These are phyloP conservation scores for Starmerella bombicola DNA, from an alignment of 805 yeast genomes.

Conservation along the genomic window DNA sequence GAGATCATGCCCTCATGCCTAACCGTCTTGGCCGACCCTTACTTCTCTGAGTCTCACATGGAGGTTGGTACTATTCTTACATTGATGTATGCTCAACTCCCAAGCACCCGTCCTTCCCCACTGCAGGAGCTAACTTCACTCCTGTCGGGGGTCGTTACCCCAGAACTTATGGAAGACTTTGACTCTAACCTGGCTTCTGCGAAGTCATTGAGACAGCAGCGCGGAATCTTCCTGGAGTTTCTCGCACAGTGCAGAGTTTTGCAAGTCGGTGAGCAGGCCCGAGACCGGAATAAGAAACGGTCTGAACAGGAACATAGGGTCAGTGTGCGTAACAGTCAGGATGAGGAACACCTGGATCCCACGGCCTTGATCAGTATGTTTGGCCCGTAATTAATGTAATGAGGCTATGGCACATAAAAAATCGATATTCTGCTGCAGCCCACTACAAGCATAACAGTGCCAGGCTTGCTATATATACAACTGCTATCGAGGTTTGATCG, in stretches of 20 bases:
- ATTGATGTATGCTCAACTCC: conserved; percentile 58
- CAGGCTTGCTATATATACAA: too few relatives aligned
- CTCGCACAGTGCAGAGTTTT: conserved; percentile 46
- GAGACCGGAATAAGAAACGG: conserved; percentile 25
- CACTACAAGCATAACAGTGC: too few relatives aligned
- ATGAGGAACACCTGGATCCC: conserved; percentile 22
- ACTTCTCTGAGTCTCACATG: conserved; percentile 73
- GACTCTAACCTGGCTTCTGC: conserved; percentile 52
- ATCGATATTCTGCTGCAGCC: too few relatives aligned
- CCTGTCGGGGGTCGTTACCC: conserved; percentile 22
- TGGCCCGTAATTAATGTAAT: conserved; percentile 5
- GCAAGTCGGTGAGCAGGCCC: conserved; percentile 26
- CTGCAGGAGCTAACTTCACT: conserved; percentile 28
- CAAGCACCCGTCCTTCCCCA: conserved; percentile 35
- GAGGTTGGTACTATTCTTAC: conserved; percentile 89
- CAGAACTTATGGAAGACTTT: conserved; percentile 48
- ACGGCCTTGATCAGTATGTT: conserved; percentile 23
- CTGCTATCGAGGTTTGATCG: too few relatives aligned
- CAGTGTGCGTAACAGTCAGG: conserved; percentile 16
- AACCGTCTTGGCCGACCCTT: conserved; percentile 54
- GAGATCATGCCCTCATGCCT: conserved; percentile 59
- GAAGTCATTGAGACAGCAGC: conserved; percentile 62
- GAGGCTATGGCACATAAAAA: too few relatives aligned
- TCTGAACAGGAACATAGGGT: conserved; percentile 23
- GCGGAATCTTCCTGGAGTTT: conserved; percentile 66